Percentiles rank a stretch among this genome's conserved stretches.
Conservation (phyloP, 352 stramenopile species). For the Phytophthora pistaciae region DNA sequence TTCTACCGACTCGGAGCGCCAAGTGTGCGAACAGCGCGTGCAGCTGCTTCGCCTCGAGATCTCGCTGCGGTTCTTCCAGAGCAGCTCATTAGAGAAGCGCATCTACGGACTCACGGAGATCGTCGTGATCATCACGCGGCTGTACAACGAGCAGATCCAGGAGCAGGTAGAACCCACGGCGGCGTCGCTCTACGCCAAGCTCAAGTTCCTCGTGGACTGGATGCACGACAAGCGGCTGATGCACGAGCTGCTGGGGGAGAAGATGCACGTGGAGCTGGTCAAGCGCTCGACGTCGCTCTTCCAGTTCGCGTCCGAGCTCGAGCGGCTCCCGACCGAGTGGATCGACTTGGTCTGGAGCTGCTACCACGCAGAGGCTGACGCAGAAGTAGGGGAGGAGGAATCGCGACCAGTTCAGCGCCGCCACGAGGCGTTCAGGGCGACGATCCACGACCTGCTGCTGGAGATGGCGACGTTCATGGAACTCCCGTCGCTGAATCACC, state of each 20-base stretch:
- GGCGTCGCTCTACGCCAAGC: conserved; percentile 24
- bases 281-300: conserved; percentile 72
- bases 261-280: conserved; percentile 75
- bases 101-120: conserved; percentile 81
- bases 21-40: conserved; percentile 40
- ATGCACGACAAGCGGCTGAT: conserved; percentile 58
- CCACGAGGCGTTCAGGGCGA: conserved; percentile 55
- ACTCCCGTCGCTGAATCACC: conserved; percentile 38
- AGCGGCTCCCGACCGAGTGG: conserved; percentile 43
- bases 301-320: conserved; percentile 55
- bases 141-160: conserved; percentile 55
- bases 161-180: conserved; percentile 39
- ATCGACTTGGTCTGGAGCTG: conserved; percentile 67
- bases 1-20: background rate
- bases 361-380: conserved; percentile 38
- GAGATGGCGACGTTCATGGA: conserved; percentile 68
- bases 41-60: conserved; percentile 65
- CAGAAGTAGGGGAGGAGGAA: background rate
- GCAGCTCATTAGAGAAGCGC: conserved; percentile 71
- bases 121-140: conserved; percentile 46
- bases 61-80: conserved; percentile 58
- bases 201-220: conserved; percentile 56
- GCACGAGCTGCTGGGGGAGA: conserved; percentile 66
- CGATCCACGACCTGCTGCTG: conserved; percentile 58
- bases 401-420: conserved; percentile 34